Base-by-base conservation (phyloP, 352 stramenopile genomes). In the Plasmopara halstedii region DNA sequence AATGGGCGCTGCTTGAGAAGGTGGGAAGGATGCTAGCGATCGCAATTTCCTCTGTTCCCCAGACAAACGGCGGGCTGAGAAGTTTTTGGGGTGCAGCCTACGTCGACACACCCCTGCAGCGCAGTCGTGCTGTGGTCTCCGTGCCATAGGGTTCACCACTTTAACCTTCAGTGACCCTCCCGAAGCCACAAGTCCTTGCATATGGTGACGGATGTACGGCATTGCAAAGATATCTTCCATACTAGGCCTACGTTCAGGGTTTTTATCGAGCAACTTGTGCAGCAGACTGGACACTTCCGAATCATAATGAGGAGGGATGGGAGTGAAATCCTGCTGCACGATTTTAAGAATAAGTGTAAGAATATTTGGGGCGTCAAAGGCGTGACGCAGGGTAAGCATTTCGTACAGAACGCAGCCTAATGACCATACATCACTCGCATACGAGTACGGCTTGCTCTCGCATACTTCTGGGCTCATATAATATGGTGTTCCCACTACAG, bases 401-500 rank as follows among this genome's bases (percentile, higher is more conserved):
- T 97, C 85, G 55, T 94, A 97, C 18, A 97, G 37, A 4, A 96
- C 68, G 46, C 87, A 95, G 17, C 91, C 91, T 5, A 98, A 70
- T 13, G 85, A 92, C 89, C 91, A 98, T 17, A 98, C 72, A 47
- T 98, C 92, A 52, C 78, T 95, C 20, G 84, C 71, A 53, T 92
- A 92, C 36, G 85, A 90, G 67, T 98, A 98, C 7, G 86, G 82
- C 34, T 92, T 85, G 66, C 80, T 89, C 66, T 95, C 80, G 52
- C 85, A 97, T 31, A 97, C 85, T 58, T 97, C 90, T 7, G 89
- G 89, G 39, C 81, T 94, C 78, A 97, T 96, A 55, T 97, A 97
- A 62, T 96, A 96, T 0, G 90, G 90, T 15, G 89, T 97, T 19
- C 90, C 90, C 19, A 97, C 85, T 25, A 95, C 78, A 0, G 87